phyloP scores from a whole-genome alignment of 306 rosid species.

The Rubus parviflorus region DNA sequence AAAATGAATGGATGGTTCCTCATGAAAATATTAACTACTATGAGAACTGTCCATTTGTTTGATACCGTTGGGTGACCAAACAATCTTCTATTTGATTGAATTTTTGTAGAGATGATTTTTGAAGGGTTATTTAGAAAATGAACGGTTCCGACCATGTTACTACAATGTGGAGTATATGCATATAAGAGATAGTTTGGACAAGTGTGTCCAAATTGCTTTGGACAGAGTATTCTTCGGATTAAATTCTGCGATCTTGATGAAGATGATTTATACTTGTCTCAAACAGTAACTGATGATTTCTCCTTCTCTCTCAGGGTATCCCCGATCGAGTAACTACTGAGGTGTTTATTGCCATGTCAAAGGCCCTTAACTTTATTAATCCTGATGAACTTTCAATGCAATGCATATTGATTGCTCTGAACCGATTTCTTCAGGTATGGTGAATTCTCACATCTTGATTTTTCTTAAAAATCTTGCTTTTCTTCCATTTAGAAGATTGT shows the following conservation, averaged over 20 bases:
- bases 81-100: not conserved
- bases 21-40: not conserved
- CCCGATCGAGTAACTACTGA: constrained; percentile 96
- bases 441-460: constrained; percentile 27
- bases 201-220: not conserved
- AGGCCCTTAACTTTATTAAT: constrained; percentile 95
- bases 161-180: not conserved
- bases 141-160: not conserved
- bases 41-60: not conserved
- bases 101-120: not conserved
- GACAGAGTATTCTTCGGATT: not conserved
- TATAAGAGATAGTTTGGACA: not conserved
- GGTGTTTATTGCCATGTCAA: constrained; percentile 99
- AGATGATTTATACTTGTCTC: not conserved
- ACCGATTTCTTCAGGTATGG: constrained; percentile 91
- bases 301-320: constrained; percentile 58
- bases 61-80: constrained; percentile 5
- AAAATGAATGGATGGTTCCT: not conserved
- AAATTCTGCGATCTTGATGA: not conserved
- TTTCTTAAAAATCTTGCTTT: not conserved
- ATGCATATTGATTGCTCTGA: constrained; percentile 93
- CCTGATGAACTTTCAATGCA: constrained; percentile 99
- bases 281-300: constrained; percentile 21
- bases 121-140: not conserved
- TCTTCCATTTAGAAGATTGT: not conserved